Base-by-base conservation (phyloP, 129 eudicot genomes). In the Artemisia tridentata region DNA sequence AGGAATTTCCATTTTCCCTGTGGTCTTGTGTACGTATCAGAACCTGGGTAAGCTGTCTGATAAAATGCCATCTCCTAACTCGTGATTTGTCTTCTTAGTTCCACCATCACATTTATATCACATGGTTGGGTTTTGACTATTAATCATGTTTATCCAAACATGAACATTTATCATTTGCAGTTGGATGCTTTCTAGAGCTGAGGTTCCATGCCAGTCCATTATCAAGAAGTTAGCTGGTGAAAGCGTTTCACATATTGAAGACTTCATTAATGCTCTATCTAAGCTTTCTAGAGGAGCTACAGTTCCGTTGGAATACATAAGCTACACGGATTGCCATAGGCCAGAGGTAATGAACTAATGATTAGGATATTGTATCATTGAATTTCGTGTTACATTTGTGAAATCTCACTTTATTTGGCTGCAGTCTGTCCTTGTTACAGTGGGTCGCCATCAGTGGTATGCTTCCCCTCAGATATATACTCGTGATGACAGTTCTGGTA, bases 21-120 rank as follows among this genome's bases (percentile, higher is more conserved):
- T 79, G 98, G 98, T 80, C 91, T 89, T 82, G 98, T 93, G 50
- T 93, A 93, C 72, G 92, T 93, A 63, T 82, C 97, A 21, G 98
- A 89, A 68, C 96, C 91, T 68, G 97, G 98, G 98, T 93, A 87
- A 70, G 82, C 55, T 67, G 52, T 54, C 9, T 54, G 66, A 25
- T 43, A 66, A 25, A 54, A 3, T 25, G 18, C 3, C 12, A 43
- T 27, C 12, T 56, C 16, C 11, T 20, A 53, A 41, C 20, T 7
- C 14, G 19, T 38, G 64, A 61, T 29, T 29, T 29, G 34, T 41
- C 65, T 47, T 11, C 34, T 64, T 50, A 41, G 17, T 75, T 81
- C 34, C 34, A 4, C 6, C 48, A 31, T 71, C 2, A 23, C 54
- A 67, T 75, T 49, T 23, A 46, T 46, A 5, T 25, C 50, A 31